Base-by-base conservation (phyloP, 2,329 filamentous ascomycete species). In the Massarina eburnea region DNA sequence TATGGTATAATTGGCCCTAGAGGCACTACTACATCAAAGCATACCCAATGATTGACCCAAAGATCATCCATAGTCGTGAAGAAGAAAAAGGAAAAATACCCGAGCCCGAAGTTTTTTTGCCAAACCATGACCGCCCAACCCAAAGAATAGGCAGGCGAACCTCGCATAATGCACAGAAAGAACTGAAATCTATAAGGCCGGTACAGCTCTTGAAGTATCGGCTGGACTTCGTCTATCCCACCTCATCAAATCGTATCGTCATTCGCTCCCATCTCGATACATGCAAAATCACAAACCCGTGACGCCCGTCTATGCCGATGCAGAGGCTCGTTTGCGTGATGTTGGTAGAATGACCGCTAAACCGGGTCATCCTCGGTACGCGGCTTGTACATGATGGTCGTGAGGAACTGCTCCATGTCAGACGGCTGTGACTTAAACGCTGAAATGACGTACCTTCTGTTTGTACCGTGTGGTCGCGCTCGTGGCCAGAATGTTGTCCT, bases 401-500 rank as follows among this genome's bases (percentile, higher is more conserved):
- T 97, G 27, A 97, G 88, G 72, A 97, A 97, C 92, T 96, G 60
- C 19, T 45, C 8, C 20, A 27, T 10, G 41, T 60, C 43, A 62
- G 51, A 4, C 27, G 14, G 12, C 9, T 37, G 17, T 37, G 43
- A n/a, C 48, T 15, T 17, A 26, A 8, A 22, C 15, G 4, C 48
- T 17, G 2, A 19, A 14, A 20, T 33, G 27, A 61, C 77, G 45
- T 64, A 89, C 89, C 83, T 99, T 99, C 72, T 89, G 86, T 75
- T 91, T 95, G 71, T 97, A 99, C 70, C 94, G 82, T n/a, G 94
- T 99, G 4, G 94, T 99, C 12, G 90, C 92, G 63, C 91, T 96
- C 5, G 95, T 95, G 26, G 94, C 94, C 54, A 99, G 78, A 20
- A 97, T 89, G 52, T 92, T 91, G 58, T 96, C 91, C 76, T 96